Conservation (phyloP, 2,329 filamentous ascomycete genomes). For the Lecanicillium sp. region DNA sequence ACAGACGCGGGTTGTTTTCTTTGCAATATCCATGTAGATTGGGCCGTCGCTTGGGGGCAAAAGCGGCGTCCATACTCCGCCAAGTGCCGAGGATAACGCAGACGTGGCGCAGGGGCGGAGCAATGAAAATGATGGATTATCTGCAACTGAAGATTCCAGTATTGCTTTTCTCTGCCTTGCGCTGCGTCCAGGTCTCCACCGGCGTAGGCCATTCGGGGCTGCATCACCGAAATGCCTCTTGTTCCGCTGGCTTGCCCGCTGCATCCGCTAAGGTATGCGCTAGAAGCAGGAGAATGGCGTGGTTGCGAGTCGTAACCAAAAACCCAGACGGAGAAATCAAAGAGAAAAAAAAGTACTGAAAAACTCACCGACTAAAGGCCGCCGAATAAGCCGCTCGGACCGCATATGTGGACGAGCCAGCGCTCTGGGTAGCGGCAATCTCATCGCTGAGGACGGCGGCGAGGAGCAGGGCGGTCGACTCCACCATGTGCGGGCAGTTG, state of each 20-base stretch:
- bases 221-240: not conserved
- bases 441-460: conserved; percentile 63
- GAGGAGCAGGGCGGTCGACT: conserved; percentile 68
- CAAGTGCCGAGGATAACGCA: too few relatives aligned
- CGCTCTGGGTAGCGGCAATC: conserved; percentile 25
- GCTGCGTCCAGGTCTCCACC: not conserved
- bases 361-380: conserved; percentile 63
- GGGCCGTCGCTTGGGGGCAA: too few relatives aligned
- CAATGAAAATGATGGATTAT: not conserved
- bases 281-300: not conserved
- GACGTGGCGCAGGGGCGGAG: not conserved
- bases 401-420: conserved; percentile 49
- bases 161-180: not conserved
- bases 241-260: not conserved
- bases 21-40: too few relatives aligned
- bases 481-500: conserved; percentile 71
- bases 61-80: too few relatives aligned
- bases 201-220: not conserved
- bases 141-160: not conserved
- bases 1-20: too few relatives aligned
- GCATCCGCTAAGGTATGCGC: not conserved
- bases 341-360: conserved; percentile 5
- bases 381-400: conserved; percentile 65
- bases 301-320: not conserved
- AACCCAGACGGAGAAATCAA: not conserved